Conservation (phyloP, 495 filamentous ascomycete species). For the Xylaria longipes region DNA sequence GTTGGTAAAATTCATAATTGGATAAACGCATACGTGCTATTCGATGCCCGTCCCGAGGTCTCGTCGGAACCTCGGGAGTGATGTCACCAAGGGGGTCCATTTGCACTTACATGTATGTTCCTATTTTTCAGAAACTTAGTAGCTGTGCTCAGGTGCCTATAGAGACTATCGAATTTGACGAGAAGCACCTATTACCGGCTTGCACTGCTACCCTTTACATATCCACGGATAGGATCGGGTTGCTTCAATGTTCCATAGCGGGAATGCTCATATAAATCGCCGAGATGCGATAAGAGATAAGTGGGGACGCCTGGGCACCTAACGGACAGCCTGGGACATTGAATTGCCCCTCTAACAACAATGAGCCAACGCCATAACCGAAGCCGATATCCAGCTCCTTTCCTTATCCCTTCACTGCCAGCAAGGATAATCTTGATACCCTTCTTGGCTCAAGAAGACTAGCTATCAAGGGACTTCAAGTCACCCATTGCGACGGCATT, state of each 20-base stretch:
- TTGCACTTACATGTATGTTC: neutral
- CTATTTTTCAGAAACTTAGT: neutral
- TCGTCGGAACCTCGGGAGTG: neutral
- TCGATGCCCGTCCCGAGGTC: neutral
- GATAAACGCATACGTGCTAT: neutral
- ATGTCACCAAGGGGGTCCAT: neutral
- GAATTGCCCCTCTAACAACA: conserved; percentile 1
- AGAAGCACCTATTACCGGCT: neutral
- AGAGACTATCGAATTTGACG: neutral
- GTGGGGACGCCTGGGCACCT: too few species aligned
- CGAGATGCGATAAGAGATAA: conserved; percentile 23
- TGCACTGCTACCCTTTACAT: neutral
- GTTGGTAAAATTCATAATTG: neutral
- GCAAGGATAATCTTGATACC: neutral
- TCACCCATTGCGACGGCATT: neutral
- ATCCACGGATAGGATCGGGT: neutral
- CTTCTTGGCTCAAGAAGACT: neutral
- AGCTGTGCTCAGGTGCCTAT: neutral
- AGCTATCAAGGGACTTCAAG: neutral
- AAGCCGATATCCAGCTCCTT: neutral
- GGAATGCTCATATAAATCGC: neutral
- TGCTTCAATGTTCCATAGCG: too few species aligned
- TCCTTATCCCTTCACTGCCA: neutral
- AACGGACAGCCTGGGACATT: neutral
- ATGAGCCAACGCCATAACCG: neutral